Base-by-base conservation (phyloP, 1,284 basidiomycete genomes). In the Microbotryomycetes sp. region DNA sequence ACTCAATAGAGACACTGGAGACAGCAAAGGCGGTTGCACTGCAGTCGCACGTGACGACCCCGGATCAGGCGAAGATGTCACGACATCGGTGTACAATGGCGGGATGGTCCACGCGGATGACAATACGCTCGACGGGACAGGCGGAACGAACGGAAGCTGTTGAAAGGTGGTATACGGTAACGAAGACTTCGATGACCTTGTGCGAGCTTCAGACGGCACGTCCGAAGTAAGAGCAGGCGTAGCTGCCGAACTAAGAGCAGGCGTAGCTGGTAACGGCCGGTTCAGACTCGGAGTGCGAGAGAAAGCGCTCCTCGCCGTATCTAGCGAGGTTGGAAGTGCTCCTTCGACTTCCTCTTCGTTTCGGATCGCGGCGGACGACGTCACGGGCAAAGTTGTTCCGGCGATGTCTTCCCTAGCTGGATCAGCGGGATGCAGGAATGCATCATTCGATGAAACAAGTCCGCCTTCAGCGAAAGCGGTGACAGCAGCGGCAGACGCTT, bases 101-200 rank as follows among this genome's bases (percentile, higher is more conserved):
- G 89, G 89, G 59, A 91, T 91, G 61, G 88, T 81, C 75, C 88
- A 91, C 49, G 90, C 87, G 70, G 91, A 87, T 18, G 89, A 85
- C 57, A 91, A 87, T 1, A 85, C 81, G n/a, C 86, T 86, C 58
- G 91, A 79, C 18, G 89, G 89, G 70, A 91, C 88, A 60, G 81
- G 84, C 9, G 89, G 89, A 7, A 89, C 82, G 72, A 89, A 91
- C 5, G 80, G 80, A 5, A 91, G 78, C 75, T 91, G 89, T 72
- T 91, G 89, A 77, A 91, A 91, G 3, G 88, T 91, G 15, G 87
- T 88, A 73, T 91, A 91, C 1, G 60, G 57, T 18, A 41, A 41
- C 11, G 35, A 41, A 41, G 35, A 9, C 18, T 41, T 41, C 50
- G 50, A 27, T 29, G n/a, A 29, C 13, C 26, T 26, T 24, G 50